Conservation (phyloP, 108 stramenopile genomes). For the Fragilaria radians region DNA sequence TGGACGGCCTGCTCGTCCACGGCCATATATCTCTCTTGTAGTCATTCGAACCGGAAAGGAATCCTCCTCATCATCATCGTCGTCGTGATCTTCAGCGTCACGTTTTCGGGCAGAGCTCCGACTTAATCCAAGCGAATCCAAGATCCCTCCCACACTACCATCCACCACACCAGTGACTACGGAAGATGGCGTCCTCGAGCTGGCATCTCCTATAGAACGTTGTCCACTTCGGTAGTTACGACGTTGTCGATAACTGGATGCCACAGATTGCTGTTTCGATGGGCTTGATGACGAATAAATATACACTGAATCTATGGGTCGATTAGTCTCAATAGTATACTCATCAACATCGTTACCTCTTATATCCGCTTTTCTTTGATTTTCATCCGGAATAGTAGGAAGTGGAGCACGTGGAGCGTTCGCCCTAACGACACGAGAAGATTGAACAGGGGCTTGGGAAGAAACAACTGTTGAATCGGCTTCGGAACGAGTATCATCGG, state of each 20-base stretch:
- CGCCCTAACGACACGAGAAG: background rate
- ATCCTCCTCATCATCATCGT: background rate
- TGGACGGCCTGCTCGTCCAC: background rate
- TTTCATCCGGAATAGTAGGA: background rate
- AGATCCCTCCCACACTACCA: background rate
- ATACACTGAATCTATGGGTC: constrained; percentile 2
- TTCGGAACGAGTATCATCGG: background rate
- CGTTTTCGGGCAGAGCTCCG: background rate
- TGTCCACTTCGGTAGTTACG: constrained; percentile 1
- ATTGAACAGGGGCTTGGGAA: background rate
- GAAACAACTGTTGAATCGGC: background rate
- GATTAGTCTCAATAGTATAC: constrained; percentile 1
- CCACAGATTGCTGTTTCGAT: too few relatives aligned
- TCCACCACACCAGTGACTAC: background rate
- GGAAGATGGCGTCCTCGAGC: background rate
- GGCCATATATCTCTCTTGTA: background rate
- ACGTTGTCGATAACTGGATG: background rate
- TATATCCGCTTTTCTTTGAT: background rate
- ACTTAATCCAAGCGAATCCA: background rate
- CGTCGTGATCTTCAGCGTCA: background rate
- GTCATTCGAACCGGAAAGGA: background rate
- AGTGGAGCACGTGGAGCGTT: background rate
- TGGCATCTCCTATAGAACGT: background rate
- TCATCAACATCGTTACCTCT: background rate
- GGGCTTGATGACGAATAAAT: constrained; percentile 1